These are phyloP conservation scores for Asterophora lycoperdoides DNA, from an alignment of 768 basidiomycete genomes.

Conservation along the genomic window DNA sequence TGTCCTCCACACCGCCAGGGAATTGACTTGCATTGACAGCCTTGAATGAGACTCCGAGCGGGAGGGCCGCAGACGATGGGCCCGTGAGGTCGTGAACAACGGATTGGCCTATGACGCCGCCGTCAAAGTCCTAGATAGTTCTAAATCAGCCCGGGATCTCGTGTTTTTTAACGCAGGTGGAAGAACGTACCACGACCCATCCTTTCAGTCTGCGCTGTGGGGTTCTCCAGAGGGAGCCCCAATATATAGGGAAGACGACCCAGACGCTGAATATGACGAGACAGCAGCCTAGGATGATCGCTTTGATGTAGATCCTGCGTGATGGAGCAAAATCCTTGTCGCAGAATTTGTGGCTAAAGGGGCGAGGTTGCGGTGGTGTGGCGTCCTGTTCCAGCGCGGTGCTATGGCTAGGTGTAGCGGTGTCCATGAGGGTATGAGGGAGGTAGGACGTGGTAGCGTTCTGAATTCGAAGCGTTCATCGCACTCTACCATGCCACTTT, in stretches of 20 bases:
- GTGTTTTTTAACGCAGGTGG: no score
- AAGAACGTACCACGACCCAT: conserved; percentile 20
- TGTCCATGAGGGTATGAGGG: no score
- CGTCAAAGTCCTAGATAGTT: conserved; percentile 50
- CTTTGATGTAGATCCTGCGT: conserved; percentile 16
- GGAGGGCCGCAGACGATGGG: conserved; percentile 15
- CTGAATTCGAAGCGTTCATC: no score
- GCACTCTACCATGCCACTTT: no score
- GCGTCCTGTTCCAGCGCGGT: no score
- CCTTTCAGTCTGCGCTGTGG: conserved; percentile 17
- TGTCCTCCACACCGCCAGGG: conserved; percentile 35
- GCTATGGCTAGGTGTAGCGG: no score
- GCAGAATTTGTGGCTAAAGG: conserved; percentile 11
- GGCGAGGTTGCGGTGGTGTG: background rate
- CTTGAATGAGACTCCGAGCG: conserved; percentile 38
- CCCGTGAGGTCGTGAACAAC: conserved; percentile 34
- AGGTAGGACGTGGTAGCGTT: no score
- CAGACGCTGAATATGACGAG: conserved; percentile 16
- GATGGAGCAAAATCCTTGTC: conserved; percentile 4
- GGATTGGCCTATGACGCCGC: conserved; percentile 39
- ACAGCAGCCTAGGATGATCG: conserved; percentile 10
- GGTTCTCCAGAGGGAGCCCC: conserved; percentile 22
- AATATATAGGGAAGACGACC: conserved; percentile 21
- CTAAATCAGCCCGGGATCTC: no score
- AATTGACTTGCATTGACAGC: conserved; percentile 35